Evolutionary conservation across 2,329 filamentous ascomycete species (phyloP).

Genomic region (Camillea tinctor): DNA sequence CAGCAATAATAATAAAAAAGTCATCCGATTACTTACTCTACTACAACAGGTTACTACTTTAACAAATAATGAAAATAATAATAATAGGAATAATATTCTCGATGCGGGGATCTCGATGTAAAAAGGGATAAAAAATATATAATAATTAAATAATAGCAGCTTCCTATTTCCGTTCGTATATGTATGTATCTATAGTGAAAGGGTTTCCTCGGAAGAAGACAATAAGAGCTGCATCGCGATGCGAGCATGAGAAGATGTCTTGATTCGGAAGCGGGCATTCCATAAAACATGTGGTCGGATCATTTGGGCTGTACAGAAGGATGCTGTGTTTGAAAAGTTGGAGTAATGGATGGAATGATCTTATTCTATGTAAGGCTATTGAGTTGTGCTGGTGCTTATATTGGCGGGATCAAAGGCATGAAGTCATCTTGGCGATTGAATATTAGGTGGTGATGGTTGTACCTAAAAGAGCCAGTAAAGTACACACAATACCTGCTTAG

Average conservation of each 20-base stretch:
- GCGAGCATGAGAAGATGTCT: neutral
- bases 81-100: too few species aligned
- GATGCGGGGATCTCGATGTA: too few species aligned
- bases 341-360: neutral
- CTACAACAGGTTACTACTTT: too few species aligned
- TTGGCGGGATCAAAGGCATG: too few species aligned
- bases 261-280: neutral
- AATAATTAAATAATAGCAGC: neutral
- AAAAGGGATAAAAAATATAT: too few species aligned
- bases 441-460: too few species aligned
- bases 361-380: neutral
- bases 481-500: too few species aligned
- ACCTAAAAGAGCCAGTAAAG: neutral
- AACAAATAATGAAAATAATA: neutral
- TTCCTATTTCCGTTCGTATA: neutral
- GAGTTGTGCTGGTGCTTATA: neutral
- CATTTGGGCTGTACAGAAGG: neutral
- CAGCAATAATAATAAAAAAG: neutral
- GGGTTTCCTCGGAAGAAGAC: neutral
- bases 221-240: neutral
- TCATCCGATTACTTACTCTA: too few species aligned
- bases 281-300: neutral
- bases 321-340: neutral
- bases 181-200: neutral
- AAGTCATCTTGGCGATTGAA: neutral